A percentile compares a stretch with the other conserved stretches of the same genome.
Evolutionary conservation across 2,329 filamentous ascomycete species (phyloP).

Genomic region (Beauveria rudraprayagi): DNA sequence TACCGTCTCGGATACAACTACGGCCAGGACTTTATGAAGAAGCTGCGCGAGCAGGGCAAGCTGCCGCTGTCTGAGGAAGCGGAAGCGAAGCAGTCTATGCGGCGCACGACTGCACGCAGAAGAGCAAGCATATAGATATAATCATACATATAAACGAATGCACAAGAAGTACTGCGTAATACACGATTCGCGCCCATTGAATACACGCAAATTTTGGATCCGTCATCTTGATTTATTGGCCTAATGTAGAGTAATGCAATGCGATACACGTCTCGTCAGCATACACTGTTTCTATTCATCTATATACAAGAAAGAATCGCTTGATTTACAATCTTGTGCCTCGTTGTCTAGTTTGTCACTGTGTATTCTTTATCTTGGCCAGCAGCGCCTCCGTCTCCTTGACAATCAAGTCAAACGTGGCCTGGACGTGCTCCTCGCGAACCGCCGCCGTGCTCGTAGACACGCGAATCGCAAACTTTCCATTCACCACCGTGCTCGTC

Average conservation of each 20-base stretch:
- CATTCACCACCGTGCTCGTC: constrained; percentile 67
- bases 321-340: background rate
- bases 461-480: constrained; percentile 70
- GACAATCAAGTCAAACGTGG: constrained; percentile 68
- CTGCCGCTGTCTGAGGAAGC: constrained; percentile 63
- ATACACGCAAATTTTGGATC: background rate
- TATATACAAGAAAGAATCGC: background rate
- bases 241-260: background rate
- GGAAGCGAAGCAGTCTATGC: constrained; percentile 67
- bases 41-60: constrained; percentile 69
- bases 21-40: constrained; percentile 70
- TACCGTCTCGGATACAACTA: constrained; percentile 83
- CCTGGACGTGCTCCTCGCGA: constrained; percentile 64
- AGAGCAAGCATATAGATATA: constrained; percentile 60
- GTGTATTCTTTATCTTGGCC: background rate
- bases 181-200: background rate
- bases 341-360: background rate
- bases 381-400: constrained; percentile 42
- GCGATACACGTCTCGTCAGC: background rate
- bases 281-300: background rate
- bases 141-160: background rate
- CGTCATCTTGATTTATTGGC: background rate
- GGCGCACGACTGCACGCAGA: constrained; percentile 71
- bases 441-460: constrained; percentile 62
- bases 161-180: background rate